Percentiles rank a stretch among this genome's conserved stretches.
These are phyloP conservation scores for Musa acuminata DNA, from an alignment of 176 grass and related monocot species.

Conservation along the genomic window DNA sequence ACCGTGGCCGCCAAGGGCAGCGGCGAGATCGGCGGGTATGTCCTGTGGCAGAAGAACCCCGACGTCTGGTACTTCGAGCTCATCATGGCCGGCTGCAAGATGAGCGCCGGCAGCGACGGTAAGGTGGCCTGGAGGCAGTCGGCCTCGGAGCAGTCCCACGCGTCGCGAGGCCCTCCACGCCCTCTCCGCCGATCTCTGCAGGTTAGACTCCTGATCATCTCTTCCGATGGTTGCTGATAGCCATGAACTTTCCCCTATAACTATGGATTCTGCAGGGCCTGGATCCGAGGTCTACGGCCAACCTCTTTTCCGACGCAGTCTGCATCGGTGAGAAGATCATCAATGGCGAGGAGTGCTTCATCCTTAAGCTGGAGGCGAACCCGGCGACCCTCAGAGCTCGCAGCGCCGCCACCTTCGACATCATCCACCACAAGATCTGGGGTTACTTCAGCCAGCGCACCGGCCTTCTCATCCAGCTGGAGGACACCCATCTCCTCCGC, in stretches of 20 bases:
- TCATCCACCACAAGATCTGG: constrained; percentile 97
- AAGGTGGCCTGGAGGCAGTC: constrained; percentile 88
- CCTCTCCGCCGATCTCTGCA: constrained; percentile 85
- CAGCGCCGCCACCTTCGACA: constrained; percentile 62
- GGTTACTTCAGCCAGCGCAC: constrained; percentile 98
- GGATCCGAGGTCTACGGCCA: constrained; percentile 69
- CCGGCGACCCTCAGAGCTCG: constrained; percentile 45
- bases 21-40: constrained; percentile 73
- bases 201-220: constrained; percentile 9
- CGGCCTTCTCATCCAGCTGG: constrained; percentile 82
- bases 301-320: constrained; percentile 86
- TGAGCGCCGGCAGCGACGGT: constrained; percentile 73
- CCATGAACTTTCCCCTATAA: no score
- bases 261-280: constrained; percentile 37
- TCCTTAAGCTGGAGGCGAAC: constrained; percentile 85
- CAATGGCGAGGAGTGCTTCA: constrained; percentile 92
- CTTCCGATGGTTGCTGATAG: no score
- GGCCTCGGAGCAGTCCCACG: constrained; percentile 43
- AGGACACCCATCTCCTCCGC: constrained; percentile 83
- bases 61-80: constrained; percentile 97
- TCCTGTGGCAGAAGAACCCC: constrained; percentile 92
- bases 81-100: constrained; percentile 87
- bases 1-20: constrained; percentile 46
- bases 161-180: constrained; percentile 52
- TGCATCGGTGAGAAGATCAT: constrained; percentile 92